Conservation (phyloP, 441 rosid genomes). For the Pelargonium myrrhifolium region DNA sequence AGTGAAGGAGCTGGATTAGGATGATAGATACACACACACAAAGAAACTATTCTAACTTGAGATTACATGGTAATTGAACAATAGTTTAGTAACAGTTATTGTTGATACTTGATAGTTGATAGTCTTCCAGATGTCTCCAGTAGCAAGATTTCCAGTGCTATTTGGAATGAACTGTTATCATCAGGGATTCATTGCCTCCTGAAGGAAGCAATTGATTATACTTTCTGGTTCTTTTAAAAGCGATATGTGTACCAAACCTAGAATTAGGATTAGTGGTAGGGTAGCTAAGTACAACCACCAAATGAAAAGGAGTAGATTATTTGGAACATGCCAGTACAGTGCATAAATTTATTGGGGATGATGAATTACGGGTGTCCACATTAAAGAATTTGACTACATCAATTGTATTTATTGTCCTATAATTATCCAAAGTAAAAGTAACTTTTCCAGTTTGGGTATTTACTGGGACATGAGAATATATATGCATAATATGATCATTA, state of each 20-base stretch:
- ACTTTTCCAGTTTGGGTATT: not conserved
- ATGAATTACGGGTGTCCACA: constrained; percentile 1
- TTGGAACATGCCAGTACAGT: not conserved
- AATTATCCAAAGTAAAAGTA: not conserved
- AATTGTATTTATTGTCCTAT: not conserved
- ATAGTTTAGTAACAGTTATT: not conserved
- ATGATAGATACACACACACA: not conserved
- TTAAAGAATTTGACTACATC: constrained; percentile 11
- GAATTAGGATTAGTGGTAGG: not conserved
- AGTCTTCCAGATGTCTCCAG: not conserved
- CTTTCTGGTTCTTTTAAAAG: constrained; percentile 1
- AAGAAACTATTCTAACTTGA: not conserved
- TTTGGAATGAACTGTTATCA: not conserved
- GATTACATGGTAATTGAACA: not conserved
- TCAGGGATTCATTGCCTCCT: not conserved
- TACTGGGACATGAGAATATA: not conserved
- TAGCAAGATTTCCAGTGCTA: not conserved
- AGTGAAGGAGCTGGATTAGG: not conserved
- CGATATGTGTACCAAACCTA: not conserved
- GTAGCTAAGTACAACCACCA: not conserved
- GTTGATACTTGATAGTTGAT: too few relatives aligned
- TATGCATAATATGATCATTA: not conserved
- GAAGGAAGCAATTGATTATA: not conserved
- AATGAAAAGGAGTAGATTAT: not conserved
- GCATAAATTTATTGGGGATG: not conserved